Evolutionary conservation across 768 basidiomycete genomes (phyloP).

Genomic region (Calocybe indica): DNA sequence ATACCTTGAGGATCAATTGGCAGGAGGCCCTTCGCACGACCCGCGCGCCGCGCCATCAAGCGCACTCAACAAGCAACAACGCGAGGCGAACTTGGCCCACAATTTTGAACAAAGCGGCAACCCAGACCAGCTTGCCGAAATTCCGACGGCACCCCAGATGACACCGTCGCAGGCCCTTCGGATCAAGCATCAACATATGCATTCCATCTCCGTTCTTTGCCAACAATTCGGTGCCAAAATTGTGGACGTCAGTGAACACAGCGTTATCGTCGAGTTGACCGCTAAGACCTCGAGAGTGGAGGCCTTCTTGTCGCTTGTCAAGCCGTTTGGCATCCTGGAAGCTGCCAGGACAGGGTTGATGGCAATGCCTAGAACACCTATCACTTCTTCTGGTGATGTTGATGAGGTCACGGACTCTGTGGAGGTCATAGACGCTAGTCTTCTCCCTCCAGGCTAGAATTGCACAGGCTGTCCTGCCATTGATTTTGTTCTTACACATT

Average conservation of each 20-base stretch:
- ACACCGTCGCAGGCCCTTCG: constrained; percentile 85
- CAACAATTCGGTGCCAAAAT: constrained; percentile 88
- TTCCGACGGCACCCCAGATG: constrained; percentile 31
- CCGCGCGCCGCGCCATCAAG: constrained; percentile 38
- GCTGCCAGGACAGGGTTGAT: constrained; percentile 92
- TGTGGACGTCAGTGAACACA: constrained; percentile 93
- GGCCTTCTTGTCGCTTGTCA: constrained; percentile 85
- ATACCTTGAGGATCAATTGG: constrained; percentile 89
- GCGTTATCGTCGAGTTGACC: constrained; percentile 90
- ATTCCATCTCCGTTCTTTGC: constrained; percentile 80
- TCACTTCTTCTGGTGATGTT: constrained; percentile 34
- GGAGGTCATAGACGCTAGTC: constrained; percentile 72
- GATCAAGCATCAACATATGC: constrained; percentile 83
- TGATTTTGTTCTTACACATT: no score
- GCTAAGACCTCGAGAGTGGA: constrained; percentile 91
- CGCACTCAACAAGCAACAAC: constrained; percentile 50
- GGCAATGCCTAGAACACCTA: constrained; percentile 98
- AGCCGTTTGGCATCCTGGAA: constrained; percentile 95
- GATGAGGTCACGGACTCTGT: constrained; percentile 25
- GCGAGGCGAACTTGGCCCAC: constrained; percentile 68
- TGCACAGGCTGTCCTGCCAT: background rate
- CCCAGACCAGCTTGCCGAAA: constrained; percentile 22
- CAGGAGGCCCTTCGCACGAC: constrained; percentile 80
- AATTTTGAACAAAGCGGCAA: constrained; percentile 65
- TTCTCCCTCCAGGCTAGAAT: constrained; percentile 87